A percentile compares a stretch with the other conserved stretches of the same genome.
Conservation (phyloP, 169 alveolate genomes). For the Plasmodium falciparum region DNA sequence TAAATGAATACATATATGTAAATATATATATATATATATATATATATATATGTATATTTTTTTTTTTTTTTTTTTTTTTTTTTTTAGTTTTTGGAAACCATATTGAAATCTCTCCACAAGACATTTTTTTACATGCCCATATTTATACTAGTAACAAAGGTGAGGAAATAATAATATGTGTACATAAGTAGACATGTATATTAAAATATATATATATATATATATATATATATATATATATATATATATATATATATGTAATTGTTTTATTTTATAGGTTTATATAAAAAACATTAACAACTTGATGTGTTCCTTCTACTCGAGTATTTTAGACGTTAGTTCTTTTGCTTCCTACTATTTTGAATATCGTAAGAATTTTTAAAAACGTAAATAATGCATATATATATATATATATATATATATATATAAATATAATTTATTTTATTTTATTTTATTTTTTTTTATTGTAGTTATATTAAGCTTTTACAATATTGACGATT, state of each 20-base stretch:
- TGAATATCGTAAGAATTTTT: constrained; percentile 55
- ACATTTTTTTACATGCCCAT: constrained; percentile 74
- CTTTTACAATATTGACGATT: constrained; percentile 46
- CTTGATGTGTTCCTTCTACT: constrained; percentile 76
- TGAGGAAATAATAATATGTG: not conserved
- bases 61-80: constrained; percentile 7
- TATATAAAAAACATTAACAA: constrained; percentile 76
- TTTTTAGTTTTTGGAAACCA: constrained; percentile 63
- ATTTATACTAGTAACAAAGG: constrained; percentile 75
- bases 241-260: no score
- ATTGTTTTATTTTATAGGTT: constrained; percentile 14
- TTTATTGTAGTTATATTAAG: constrained; percentile 56
- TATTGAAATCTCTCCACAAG: constrained; percentile 63
- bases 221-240: no score
- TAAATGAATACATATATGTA: not conserved
- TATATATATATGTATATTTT: not conserved
- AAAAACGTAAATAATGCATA: not conserved
- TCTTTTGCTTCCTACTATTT: constrained; percentile 72
- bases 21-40: not conserved
- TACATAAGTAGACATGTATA: no score
- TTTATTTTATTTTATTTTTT: constrained; percentile 7
- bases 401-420: no score
- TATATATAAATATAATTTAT: not conserved
- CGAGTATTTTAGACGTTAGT: constrained; percentile 75
- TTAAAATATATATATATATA: no score